These are phyloP conservation scores for Trichocomaceae sp. DNA, from an alignment of 2,329 filamentous ascomycete genomes.

Conservation along the genomic window DNA sequence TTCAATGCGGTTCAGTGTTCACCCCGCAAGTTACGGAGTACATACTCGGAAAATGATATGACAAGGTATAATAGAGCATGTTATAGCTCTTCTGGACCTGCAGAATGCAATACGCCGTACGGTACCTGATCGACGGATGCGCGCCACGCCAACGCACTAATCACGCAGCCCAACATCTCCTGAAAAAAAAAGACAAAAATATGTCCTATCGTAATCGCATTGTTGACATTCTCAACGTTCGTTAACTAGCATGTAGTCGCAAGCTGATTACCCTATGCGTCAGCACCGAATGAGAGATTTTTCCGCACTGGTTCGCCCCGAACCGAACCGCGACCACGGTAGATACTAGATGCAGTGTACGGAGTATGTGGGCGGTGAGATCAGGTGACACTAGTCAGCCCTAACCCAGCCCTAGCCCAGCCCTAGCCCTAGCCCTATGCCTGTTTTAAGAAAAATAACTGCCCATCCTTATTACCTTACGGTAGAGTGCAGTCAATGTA, in stretches of 20 bases:
- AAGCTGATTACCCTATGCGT: not conserved
- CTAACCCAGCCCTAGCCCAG: not conserved
- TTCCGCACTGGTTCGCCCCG: slow-evolving; percentile 6
- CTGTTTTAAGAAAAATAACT: too few relatives aligned
- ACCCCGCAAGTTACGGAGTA: too few relatives aligned
- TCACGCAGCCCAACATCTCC: not conserved
- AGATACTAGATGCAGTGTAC: too few relatives aligned
- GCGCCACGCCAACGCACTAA: not conserved
- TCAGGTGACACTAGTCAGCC: not conserved
- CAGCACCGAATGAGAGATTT: not conserved
- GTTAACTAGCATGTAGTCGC: too few relatives aligned
- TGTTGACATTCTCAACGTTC: not conserved
- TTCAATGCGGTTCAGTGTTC: too few relatives aligned
- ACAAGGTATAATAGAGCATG: not conserved
- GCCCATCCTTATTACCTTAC: too few relatives aligned
- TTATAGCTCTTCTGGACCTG: not conserved
- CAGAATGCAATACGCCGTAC: not conserved
- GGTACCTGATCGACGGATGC: slow-evolving; percentile 2
- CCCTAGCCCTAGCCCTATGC: not conserved
- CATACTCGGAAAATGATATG: too few relatives aligned
- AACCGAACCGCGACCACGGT: not conserved
- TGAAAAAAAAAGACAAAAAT: not conserved
- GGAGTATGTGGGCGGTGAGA: not conserved
- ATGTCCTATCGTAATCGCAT: not conserved
- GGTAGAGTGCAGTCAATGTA: too few relatives aligned